phyloP scores from a whole-genome alignment of 2,329 filamentous ascomycete genomes.

The Plectosphaerella cucumerina region DNA sequence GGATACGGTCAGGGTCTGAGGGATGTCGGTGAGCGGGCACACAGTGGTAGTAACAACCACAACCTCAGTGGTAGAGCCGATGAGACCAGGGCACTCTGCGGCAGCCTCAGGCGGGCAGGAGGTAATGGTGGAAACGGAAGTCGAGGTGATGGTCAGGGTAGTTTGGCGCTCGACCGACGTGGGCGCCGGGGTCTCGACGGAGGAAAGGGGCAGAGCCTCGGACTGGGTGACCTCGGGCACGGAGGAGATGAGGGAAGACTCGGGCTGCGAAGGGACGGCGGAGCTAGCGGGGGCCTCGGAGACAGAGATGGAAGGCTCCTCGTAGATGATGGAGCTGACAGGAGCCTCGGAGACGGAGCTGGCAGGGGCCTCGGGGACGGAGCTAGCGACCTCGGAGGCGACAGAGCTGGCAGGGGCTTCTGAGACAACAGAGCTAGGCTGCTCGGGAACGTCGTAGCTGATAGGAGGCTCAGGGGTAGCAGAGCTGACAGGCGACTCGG shows the following conservation, averaged over 20 bases:
- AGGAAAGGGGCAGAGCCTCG: neutral
- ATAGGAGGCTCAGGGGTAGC: neutral
- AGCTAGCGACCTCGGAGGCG: neutral
- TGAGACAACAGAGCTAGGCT: neutral
- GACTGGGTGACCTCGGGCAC: neutral
- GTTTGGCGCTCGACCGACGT: slow-evolving; percentile 5
- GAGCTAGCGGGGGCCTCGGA: neutral
- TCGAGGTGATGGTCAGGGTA: slow-evolving; percentile 10
- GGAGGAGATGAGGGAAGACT: neutral
- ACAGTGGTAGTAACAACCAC: slow-evolving; percentile 36
- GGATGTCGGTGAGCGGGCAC: slow-evolving; percentile 24
- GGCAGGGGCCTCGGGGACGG: too few species aligned
- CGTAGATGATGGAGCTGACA: too few species aligned
- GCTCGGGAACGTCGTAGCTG: neutral
- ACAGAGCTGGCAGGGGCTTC: neutral
- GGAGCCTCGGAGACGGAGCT: neutral
- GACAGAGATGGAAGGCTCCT: too few species aligned
- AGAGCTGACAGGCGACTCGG: neutral
- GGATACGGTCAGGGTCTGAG: slow-evolving; percentile 3
- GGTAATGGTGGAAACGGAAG: slow-evolving; percentile 13
- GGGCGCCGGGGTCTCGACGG: neutral
- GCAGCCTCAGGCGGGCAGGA: slow-evolving; percentile 7
- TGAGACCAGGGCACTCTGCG: slow-evolving; percentile 1
- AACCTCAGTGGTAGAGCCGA: neutral
- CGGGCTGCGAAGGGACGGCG: neutral